Base-by-base conservation (phyloP, 805 yeast species). In the Naumovozyma dairenensis region DNA sequence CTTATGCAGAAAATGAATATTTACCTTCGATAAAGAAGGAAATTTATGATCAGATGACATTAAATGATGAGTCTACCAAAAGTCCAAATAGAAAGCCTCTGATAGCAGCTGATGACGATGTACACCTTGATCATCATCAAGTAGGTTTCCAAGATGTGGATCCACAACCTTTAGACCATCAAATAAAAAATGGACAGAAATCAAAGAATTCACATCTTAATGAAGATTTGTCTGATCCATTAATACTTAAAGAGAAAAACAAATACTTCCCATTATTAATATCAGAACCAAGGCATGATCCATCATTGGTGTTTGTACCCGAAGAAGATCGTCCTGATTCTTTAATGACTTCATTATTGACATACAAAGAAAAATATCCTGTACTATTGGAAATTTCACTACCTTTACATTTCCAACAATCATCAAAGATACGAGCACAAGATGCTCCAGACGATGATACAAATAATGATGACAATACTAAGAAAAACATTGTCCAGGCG, bases 181-280 rank as follows among this genome's bases (percentile, higher is more conserved):
- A 24, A 7, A 24, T 10, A 24, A 7, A 24, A 24, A 14, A 12
- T 10, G 26, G 22, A 10, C 9, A 20, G 10, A 20, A 10, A 20
- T 20, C 8, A n/a, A n/a, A n/a, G n/a, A n/a, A n/a, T n/a, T n/a
- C n/a, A 16, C 25, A 4, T 30, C 27, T 3, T 12, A n/a, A n/a
- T n/a, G n/a, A 26, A 14, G 42, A 44, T 33, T 28, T 49, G 19
- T 34, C 38, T 29, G 47, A 53, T 40, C 39, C 57, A 33, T 42
- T 35, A 6, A 38, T 37, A 8, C 25, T 57, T 6, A 34, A 38
- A 14, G 60, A 50, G 9, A 65, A 65, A 45, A 64, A 63, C 41
- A 57, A 49, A 41, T 65, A 55, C 40, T 63, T 57, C 36, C 70
- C 70, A 2, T 15, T 64, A 4, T 28, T 63, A 8, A 45, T 52